Evolutionary conservation across 2,329 filamentous ascomycete species (phyloP).

Genomic region (Byssochlamys sp.): DNA sequence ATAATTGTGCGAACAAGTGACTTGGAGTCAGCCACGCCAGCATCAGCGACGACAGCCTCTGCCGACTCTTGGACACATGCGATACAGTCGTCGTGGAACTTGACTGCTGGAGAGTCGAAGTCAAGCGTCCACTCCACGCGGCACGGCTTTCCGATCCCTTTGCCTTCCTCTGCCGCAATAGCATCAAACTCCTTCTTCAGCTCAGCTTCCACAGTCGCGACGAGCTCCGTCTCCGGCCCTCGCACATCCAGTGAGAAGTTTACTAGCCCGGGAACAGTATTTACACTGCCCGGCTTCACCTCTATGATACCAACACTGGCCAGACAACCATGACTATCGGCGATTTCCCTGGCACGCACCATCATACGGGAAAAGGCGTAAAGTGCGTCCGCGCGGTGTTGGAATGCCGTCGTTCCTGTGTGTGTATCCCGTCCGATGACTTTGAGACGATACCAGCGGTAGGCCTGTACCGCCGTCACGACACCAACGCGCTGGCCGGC

Average conservation of each 20-base stretch:
- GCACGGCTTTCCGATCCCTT: slow-evolving; percentile 44
- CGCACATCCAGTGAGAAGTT: slow-evolving; percentile 58
- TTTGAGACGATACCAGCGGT: slow-evolving; percentile 62
- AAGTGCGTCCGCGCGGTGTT: slow-evolving; percentile 57
- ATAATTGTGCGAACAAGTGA: slow-evolving; percentile 46
- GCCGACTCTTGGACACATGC: slow-evolving; percentile 54
- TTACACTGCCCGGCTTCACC: slow-evolving; percentile 58
- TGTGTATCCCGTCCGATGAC: slow-evolving; percentile 60
- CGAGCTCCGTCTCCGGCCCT: slow-evolving; percentile 45
- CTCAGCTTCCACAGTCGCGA: slow-evolving; percentile 49
- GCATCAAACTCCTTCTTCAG: slow-evolving; percentile 49
- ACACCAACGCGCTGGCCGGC: slow-evolving; percentile 56
- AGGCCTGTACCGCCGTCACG: slow-evolving; percentile 64
- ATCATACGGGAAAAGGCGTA: slow-evolving; percentile 61
- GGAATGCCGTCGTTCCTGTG: slow-evolving; percentile 64
- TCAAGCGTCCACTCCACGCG: slow-evolving; percentile 52
- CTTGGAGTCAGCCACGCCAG: slow-evolving; percentile 27
- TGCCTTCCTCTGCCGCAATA: slow-evolving; percentile 50
- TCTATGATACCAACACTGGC: slow-evolving; percentile 62
- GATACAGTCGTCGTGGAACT: slow-evolving; percentile 61
- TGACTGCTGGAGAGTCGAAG: slow-evolving; percentile 50
- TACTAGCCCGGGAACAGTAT: slow-evolving; percentile 62
- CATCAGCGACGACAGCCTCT: slow-evolving; percentile 46
- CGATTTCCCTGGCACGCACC: slow-evolving; percentile 53
- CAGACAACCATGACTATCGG: slow-evolving; percentile 50